Conservation (phyloP, 768 basidiomycete species). For the Botryobasidium botryosum region DNA sequence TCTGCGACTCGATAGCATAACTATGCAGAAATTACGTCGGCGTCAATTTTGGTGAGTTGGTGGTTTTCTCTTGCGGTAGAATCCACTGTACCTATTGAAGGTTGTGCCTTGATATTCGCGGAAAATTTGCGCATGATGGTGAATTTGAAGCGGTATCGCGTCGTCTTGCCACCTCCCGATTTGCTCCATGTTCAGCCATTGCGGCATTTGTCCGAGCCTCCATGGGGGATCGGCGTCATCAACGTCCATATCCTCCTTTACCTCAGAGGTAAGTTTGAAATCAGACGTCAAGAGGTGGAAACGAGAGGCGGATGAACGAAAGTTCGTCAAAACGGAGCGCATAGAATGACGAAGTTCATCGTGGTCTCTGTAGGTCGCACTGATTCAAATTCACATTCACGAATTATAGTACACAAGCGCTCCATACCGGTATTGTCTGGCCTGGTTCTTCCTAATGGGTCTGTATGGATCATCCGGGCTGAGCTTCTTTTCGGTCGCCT, state of each 20-base stretch:
- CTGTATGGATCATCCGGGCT: conserved; percentile 3
- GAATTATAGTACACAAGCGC: too few relatives aligned
- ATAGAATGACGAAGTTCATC: conserved; percentile 17
- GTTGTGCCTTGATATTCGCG: conserved; percentile 6
- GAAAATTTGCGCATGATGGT: conserved; percentile 8
- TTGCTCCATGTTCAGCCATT: conserved; percentile 11
- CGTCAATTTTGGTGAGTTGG: too few relatives aligned
- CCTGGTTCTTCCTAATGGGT: neutral
- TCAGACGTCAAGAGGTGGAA: conserved; percentile 15
- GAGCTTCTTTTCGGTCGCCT: too few relatives aligned
- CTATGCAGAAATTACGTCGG: too few relatives aligned
- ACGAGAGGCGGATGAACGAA: conserved; percentile 2
- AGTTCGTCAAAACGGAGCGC: conserved; percentile 12
- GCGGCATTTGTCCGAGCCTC: conserved; percentile 14
- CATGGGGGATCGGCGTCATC: too few relatives aligned
- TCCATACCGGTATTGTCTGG: neutral
- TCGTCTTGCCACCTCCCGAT: conserved; percentile 1
- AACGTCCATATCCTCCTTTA: neutral
- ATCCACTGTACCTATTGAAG: conserved; percentile 19
- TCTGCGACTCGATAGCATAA: conserved; percentile 14
- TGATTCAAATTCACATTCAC: neutral
- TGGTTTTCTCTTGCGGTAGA: too few relatives aligned
- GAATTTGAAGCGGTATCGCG: neutral
- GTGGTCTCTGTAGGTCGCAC: conserved; percentile 11
- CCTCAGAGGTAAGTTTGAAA: conserved; percentile 10